Evolutionary conservation across 2,329 filamentous ascomycete species (phyloP).

Genomic region (Colletotrichum sidae): DNA sequence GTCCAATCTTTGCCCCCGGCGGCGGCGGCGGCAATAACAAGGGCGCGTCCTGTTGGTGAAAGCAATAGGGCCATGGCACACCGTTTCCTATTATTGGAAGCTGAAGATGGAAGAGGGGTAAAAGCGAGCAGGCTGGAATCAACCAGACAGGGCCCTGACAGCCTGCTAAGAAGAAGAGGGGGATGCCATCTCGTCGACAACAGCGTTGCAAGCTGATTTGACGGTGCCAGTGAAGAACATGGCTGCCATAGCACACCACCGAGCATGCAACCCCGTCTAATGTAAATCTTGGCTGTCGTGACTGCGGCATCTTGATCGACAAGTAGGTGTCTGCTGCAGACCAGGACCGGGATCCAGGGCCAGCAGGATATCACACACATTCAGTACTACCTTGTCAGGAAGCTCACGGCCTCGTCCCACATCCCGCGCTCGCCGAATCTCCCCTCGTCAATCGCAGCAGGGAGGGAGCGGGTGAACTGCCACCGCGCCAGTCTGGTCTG

Average conservation of each 20-base stretch:
- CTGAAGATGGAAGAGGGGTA: conserved; percentile 22
- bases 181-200: conserved; percentile 4
- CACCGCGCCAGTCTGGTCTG: not conserved
- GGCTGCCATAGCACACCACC: conserved; percentile 1
- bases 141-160: not conserved
- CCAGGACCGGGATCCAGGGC: no score
- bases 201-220: conserved; percentile 3
- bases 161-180: not conserved
- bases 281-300: not conserved
- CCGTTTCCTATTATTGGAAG: conserved; percentile 28
- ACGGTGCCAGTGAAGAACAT: not conserved
- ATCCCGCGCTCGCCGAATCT: conserved; percentile 22
- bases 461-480: not conserved
- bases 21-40: conserved; percentile 7
- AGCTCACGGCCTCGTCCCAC: conserved; percentile 24
- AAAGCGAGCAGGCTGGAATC: conserved; percentile 8
- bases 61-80: conserved; percentile 6
- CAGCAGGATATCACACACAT: no score
- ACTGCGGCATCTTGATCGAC: conserved; percentile 17
- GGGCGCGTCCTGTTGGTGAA: not conserved
- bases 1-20: conserved; percentile 21
- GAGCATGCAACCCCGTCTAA: not conserved
- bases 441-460: conserved; percentile 6
- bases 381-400: not conserved
- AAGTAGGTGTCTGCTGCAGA: not conserved